Base-by-base conservation (phyloP, 129 eudicot genomes). In the Lactuca saligna region DNA sequence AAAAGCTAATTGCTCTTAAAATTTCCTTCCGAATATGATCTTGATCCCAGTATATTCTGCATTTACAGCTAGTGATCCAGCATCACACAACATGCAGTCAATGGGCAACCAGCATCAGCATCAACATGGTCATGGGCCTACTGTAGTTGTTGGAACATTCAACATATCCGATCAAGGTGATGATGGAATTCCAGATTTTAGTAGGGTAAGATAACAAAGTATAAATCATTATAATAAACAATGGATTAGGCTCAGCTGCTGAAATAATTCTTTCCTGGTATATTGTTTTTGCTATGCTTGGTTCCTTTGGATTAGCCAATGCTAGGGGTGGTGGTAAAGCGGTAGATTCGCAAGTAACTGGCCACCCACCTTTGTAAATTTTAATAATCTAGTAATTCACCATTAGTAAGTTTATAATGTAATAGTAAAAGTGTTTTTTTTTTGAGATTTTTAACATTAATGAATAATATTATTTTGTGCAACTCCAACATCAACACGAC, bases 221-320 rank as follows among this genome's bases (percentile, higher is more conserved):
- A 20, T 41, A 25, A 15, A 46, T 25, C 17, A 16, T 54, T 11
- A 13, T 31, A 56, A 20, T 20, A 20, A 20, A 20, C 20, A 6
- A 29, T 11, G 20, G 14, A 44, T 48, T 17, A 55, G 8, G 20
- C 32, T 69, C 35, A 56, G 31, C 49, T 20, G 20, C 20, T 15
- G 58, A 20, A 33, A 32, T 72, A 29, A 63, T 68, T 57, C 8
- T 48, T 50, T 65, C 71, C 25, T 46, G 73, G 67, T 66, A 91
- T 96, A 86, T 91, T 73, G 20, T 91, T 37, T 85, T 96, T 11
- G 93, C 90, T 72, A 88, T 91, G 29, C 88, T 88, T 56, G 85
- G 84, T 67, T 91, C 97, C 56, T 67, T 88, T 57, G 94, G 89
- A 70, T 66, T 77, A 12, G 33, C 87, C 71, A 80, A 84, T 66